Base-by-base conservation (phyloP, 768 basidiomycete species). In the Naganishia vishniacii region DNA sequence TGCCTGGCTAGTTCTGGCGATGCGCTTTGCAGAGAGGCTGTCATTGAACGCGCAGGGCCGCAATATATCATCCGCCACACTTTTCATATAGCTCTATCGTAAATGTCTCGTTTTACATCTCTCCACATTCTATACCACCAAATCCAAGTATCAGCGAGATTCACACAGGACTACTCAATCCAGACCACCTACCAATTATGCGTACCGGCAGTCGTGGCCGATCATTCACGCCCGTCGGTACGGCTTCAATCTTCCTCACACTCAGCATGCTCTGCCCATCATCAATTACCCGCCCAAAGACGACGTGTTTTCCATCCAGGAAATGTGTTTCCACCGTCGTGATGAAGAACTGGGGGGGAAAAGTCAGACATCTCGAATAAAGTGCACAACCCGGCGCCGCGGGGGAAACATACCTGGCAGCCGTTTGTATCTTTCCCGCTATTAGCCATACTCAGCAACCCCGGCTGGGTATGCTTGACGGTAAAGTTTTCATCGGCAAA, bases 401-500 rank as follows among this genome's bases (percentile, higher is more conserved):
- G n/a, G n/a, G n/a, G n/a, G 2, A 7, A 16, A 62, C 65, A 0
- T 45, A 67, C 65, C 41, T 67, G 65, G 45, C 65, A 67, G 2
- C 65, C 65, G 56, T 67, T 67, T 12, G 67, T 65, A 28, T 58
- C 56, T 31, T 47, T 46, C 28, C 42, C 69, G 25, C 67, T 70
- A 67, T 77, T 69, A 46, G 87, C 92, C 93, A 98, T 97, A 40
- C 90, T 93, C 26, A 98, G 78, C 40, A 97, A 79, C 0, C 93
- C 93, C 0, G 93, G 86, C 1, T 82, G 87, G 0, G 81, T 83
- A 72, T 99, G 94, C 75, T 92, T 93, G 71, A 91, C 85, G 61
- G 83, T 82, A 72, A 98, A 98, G 77, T 92, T 98, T 80, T 98
- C 94, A 72, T 98, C 94, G 0, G 86, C 88, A 72, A 94, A 94